Percentiles rank a stretch among this genome's conserved stretches.
These are phyloP conservation scores for Psilocybe cyanescens DNA, from an alignment of 768 basidiomycete genomes.

Conservation along the genomic window DNA sequence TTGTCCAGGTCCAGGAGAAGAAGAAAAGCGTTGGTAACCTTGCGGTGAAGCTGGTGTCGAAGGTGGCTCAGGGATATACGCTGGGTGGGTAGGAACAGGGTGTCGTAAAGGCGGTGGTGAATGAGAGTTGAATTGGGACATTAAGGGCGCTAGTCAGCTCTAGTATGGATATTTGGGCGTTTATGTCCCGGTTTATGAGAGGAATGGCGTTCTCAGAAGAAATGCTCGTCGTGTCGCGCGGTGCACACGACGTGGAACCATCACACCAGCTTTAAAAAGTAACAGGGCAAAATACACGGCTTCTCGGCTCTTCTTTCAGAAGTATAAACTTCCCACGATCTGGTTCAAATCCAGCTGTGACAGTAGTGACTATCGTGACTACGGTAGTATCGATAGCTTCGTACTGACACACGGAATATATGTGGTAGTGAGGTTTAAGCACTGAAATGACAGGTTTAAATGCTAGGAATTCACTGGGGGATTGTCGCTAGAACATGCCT, in stretches of 20 bases:
- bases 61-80: conserved; percentile 83
- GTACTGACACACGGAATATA: too few species aligned
- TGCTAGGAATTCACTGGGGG: too few species aligned
- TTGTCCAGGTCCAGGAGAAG: conserved; percentile 53
- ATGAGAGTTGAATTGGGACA: conserved; percentile 36
- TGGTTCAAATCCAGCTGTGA: too few species aligned
- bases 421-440: too few species aligned
- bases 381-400: too few species aligned
- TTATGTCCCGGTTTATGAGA: background rate
- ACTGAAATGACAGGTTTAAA: too few species aligned
- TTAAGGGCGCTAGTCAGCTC: conserved; percentile 6
- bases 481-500: too few species aligned
- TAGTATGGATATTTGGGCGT: background rate
- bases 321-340: too few species aligned
- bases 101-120: conserved; percentile 86
- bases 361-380: too few species aligned
- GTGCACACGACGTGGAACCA: conserved; percentile 19
- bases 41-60: conserved; percentile 76
- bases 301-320: background rate
- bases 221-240: conserved; percentile 9
- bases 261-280: conserved; percentile 5
- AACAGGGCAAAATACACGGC: conserved; percentile 14
- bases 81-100: conserved; percentile 87
- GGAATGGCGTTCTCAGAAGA: background rate
- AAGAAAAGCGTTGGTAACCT: conserved; percentile 74